phyloP scores from a whole-genome alignment of 441 rosid species.

The Metrosideros polymorpha region DNA sequence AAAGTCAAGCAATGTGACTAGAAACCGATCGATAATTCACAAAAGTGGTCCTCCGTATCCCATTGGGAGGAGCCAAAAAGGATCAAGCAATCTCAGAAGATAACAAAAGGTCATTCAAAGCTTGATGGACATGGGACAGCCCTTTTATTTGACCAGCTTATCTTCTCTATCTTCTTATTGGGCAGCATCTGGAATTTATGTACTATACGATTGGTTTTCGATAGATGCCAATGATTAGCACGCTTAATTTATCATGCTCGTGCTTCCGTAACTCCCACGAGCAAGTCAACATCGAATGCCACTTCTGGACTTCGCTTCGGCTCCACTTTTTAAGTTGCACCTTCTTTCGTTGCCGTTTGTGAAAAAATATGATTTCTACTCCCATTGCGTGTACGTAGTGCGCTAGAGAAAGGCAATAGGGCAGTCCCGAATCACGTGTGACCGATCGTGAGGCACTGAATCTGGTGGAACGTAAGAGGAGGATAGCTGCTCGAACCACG shows the following conservation, averaged over 20 bases:
- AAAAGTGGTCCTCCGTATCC: background rate
- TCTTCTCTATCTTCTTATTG: background rate
- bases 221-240: background rate
- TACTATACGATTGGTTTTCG: background rate
- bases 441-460: background rate
- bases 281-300: background rate
- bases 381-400: background rate
- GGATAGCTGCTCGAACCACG: background rate
- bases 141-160: background rate
- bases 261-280: background rate
- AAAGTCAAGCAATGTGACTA: background rate
- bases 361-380: background rate
- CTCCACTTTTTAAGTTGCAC: background rate
- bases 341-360: background rate
- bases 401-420: background rate
- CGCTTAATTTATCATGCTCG: background rate
- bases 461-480: background rate
- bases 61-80: background rate
- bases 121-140: background rate
- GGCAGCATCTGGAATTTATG: background rate
- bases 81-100: background rate
- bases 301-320: background rate
- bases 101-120: background rate
- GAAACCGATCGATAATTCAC: background rate
- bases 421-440: background rate